A percentile compares a stretch with the other conserved stretches of the same genome.
Evolutionary conservation across 306 rosid species (phyloP).

Genomic region (Trifolium repens): DNA sequence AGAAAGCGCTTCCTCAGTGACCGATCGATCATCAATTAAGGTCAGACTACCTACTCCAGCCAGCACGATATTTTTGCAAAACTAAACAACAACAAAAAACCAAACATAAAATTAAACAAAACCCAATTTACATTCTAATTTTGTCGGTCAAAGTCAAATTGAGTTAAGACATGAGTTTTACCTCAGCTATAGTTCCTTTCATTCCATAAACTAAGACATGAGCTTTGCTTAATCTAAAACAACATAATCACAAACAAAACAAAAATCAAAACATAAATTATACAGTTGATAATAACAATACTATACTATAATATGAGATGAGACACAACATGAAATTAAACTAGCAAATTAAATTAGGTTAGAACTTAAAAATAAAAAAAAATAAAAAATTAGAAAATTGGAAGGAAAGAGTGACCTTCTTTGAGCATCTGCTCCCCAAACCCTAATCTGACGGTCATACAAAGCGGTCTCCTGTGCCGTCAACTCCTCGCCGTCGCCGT

Average conservation of each 20-base stretch:
- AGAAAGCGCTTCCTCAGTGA: constrained; percentile 62
- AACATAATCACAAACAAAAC: constrained; percentile 7
- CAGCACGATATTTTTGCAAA: constrained; percentile 94
- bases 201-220: constrained; percentile 87
- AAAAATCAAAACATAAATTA: background rate
- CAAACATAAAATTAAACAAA: background rate
- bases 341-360: constrained; percentile 28
- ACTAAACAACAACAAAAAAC: constrained; percentile 52
- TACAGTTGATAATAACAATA: background rate
- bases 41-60: constrained; percentile 98
- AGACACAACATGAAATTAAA: background rate
- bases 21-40: constrained; percentile 79
- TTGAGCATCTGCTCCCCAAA: constrained; percentile 99
- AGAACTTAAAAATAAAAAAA: background rate
- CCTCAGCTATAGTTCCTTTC: constrained; percentile 91
- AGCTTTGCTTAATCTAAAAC: constrained; percentile 85
- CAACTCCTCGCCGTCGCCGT: constrained; percentile 77
- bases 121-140: background rate
- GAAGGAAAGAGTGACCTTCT: constrained; percentile 62
- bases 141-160: background rate
- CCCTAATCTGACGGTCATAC: constrained; percentile 98
- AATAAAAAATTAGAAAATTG: background rate
- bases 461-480: constrained; percentile 95
- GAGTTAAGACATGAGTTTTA: constrained; percentile 37
- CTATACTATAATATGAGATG: background rate